Base-by-base conservation (phyloP, 495 filamentous ascomycete genomes). In the Pyrenopolyporus hunteri region DNA sequence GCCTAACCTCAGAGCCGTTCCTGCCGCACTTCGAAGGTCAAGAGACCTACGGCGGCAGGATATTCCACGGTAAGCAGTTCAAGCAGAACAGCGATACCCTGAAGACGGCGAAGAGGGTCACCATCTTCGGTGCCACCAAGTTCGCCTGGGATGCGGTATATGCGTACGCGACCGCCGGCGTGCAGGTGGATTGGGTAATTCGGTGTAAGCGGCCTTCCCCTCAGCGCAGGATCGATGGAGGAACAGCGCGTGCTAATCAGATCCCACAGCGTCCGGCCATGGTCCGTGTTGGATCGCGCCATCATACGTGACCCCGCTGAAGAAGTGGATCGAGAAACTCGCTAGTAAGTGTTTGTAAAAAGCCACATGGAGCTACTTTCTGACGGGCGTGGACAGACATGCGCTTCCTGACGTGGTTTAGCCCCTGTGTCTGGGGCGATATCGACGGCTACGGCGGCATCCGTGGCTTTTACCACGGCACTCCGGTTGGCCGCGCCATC, bases 171-270 rank as follows among this genome's bases (percentile, higher is more conserved):
- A 80, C 82, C 0, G 70, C 78, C 0, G 88, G 86, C 10, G 80
- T 87, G 43, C 74, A 84, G 25, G 88, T 96, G 2, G 80, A 91
- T 59, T 91, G 86, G 90, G 76, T 96, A 22, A 92, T 96, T 57
- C 82, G 92, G 53, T 75, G 79, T 81, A 63, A 22, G 74, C 46
- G 6, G 26, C 17, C 51, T 46, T 17, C 17, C 17, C 33, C 17
- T 17, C 28, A 7, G 31, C 8, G 50, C 20, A 6, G 8, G 17
- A 7, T 17, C 32, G 7, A 28, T 19, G n/a, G n/a, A 20, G 31
- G n/a, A 14, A 16, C 22, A 19, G 13, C n/a, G 22, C 45, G n/a
- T 17, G 36, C 62, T 69, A 32, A 54, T 40, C 28, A 47, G 26
- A 50, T 7, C 32, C 48, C 25, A 33, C 51, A 73, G 80, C 84